Evolutionary conservation across 371 early-diverging fungal species (phyloP), one percentile per base, ranked within the genome.

Genomic region (Mucor racemosus): DNA sequence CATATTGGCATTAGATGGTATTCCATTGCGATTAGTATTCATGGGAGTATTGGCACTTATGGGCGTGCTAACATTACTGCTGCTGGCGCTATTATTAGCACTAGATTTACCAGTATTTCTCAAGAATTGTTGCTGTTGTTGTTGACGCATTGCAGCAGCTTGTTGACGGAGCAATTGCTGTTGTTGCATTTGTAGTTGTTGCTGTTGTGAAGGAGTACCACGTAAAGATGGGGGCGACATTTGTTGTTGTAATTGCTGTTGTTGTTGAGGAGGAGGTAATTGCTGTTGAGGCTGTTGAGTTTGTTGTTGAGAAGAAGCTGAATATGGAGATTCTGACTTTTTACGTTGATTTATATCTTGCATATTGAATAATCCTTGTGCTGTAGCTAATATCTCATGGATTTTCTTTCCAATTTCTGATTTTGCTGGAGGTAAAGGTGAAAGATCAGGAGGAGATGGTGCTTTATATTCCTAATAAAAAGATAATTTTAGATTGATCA

Each of bases 361-460:
- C 41, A 36, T 69, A 41, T 58, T 60, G 50, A 76, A 75, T 36
- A 82, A 64, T 19, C 56, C 15, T 57, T 77, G 78, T n/a, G 71
- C 72, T 19, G 71, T 75, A 42, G 63, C 74, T 14, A 79, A 46
- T 39, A 79, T 56, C 14, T 66, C 66, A 44, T 82, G 80, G 38
- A 82, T 69, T 33, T 71, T 75, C 33, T 72, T 71, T 38, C 73
- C 74, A 48, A 64, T 71, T 0, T 69, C 72, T 36, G 70, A 69
- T 46, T 69, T 75, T 19, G 80, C 76, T 64, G 69, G 26, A 35
- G 83, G 83, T 55, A 82, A 67, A n/a, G 78, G 72, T 8, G 74
- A 69, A 35, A 82, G 65, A 60, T 80, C 80, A 11, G 83, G 83
- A 39, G 76, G 78, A 33, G 74, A 62, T 38, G 77, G 73, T 57